Percentiles rank a stretch among this genome's conserved stretches.
phyloP scores from a whole-genome alignment of 176 grass and related monocot species.

The Poa pratensis region DNA sequence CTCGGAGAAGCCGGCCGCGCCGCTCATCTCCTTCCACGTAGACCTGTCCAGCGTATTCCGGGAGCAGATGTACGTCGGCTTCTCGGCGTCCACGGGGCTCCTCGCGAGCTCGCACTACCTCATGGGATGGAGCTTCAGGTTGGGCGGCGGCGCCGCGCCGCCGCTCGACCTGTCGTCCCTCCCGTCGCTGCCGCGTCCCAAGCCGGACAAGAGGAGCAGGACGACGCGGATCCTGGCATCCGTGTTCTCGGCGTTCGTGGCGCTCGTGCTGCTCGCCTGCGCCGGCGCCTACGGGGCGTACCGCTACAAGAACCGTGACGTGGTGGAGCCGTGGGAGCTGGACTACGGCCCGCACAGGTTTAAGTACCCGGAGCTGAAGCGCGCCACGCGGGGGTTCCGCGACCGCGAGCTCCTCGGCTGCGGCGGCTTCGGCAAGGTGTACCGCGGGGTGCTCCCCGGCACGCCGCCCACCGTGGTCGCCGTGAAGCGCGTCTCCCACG shows the following conservation, averaged over 20 bases:
- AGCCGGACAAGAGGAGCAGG: conserved; percentile 28
- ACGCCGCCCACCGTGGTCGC: conserved; percentile 52
- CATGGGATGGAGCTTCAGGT: conserved; percentile 76
- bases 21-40: conserved; percentile 64
- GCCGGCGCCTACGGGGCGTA: conserved; percentile 45
- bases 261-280: conserved; percentile 35
- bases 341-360: conserved; percentile 79
- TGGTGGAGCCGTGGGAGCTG: conserved; percentile 81
- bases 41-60: conserved; percentile 52
- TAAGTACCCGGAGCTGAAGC: conserved; percentile 69
- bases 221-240: conserved; percentile 51
- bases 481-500: conserved; percentile 83
- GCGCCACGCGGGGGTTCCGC: conserved; percentile 73
- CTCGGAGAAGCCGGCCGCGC: conserved; percentile 51
- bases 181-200: conserved; percentile 53
- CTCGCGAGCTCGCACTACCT: conserved; percentile 94
- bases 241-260: conserved; percentile 56
- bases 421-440: conserved; percentile 94
- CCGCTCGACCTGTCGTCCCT: conserved; percentile 60
- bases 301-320: conserved; percentile 68
- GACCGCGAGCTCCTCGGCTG: conserved; percentile 73
- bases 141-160: conserved; percentile 52
- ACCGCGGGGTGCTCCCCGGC: conserved; percentile 64
- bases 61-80: conserved; percentile 81
- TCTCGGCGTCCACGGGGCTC: conserved; percentile 87